phyloP scores from a whole-genome alignment of 2,329 filamentous ascomycete species.

The Pleoardoris graminearum region DNA sequence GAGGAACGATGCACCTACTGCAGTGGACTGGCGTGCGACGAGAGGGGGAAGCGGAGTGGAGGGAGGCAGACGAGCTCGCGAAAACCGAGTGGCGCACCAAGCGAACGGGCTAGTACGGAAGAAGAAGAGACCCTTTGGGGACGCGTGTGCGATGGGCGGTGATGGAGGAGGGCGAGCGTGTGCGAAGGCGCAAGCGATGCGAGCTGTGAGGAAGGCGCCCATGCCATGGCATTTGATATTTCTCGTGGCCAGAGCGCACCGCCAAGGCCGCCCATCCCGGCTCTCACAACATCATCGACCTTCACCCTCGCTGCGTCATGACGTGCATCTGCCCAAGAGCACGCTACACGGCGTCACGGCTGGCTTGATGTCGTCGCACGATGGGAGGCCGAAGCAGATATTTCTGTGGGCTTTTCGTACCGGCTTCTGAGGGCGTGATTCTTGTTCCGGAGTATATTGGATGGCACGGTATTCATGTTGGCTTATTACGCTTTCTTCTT shows the following conservation, averaged over 20 bases:
- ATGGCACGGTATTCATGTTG: too few relatives aligned
- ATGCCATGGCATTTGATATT: conserved; percentile 5
- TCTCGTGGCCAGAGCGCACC: conserved; percentile 6
- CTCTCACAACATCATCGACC: too few relatives aligned
- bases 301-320: not conserved
- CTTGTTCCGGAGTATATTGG: too few relatives aligned
- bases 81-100: not conserved
- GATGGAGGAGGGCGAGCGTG: not conserved
- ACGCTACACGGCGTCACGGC: too few relatives aligned
- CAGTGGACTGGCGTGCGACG: conserved; percentile 6
- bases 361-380: too few relatives aligned
- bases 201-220: conserved; percentile 1
- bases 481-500: too few relatives aligned
- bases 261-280: not conserved
- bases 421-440: too few relatives aligned
- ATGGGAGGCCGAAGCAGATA: too few relatives aligned
- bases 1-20: conserved; percentile 7
- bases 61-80: conserved; percentile 7
- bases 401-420: too few relatives aligned
- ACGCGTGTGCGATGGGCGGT: not conserved
- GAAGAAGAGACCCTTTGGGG: not conserved
- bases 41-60: conserved; percentile 7
- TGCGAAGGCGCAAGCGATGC: conserved; percentile 2
- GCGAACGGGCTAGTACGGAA: conserved; percentile 1
- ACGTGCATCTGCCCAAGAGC: too few relatives aligned